Conservation (phyloP, 2,329 filamentous ascomycete species). For the Claviceps lovelessii region DNA sequence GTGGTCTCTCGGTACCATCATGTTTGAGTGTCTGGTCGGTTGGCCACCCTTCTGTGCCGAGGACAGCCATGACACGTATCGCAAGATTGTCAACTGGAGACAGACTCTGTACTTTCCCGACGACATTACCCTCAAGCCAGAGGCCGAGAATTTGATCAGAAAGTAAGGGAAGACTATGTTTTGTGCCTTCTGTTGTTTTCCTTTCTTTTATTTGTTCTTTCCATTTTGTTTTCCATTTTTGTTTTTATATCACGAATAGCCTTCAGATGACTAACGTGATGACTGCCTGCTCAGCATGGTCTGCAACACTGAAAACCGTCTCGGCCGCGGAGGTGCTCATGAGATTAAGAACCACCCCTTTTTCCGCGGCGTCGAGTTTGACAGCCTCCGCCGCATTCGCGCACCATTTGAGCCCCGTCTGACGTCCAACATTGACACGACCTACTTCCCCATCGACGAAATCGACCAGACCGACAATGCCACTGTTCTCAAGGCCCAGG, state of each 20-base stretch:
- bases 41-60: slow-evolving; percentile 99
- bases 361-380: slow-evolving; percentile 94
- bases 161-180: slow-evolving; percentile 94
- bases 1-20: slow-evolving; percentile 98
- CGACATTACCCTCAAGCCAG: slow-evolving; percentile 73
- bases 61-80: slow-evolving; percentile 92
- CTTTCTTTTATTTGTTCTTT: too few species aligned
- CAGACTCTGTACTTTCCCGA: slow-evolving; percentile 93
- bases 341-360: slow-evolving; percentile 92
- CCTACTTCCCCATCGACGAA: slow-evolving; percentile 97
- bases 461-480: slow-evolving; percentile 74
- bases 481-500: slow-evolving; percentile 72
- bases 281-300: slow-evolving; percentile 29
- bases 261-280: too few species aligned
- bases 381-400: slow-evolving; percentile 78
- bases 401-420: slow-evolving; percentile 93
- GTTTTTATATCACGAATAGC: too few species aligned
- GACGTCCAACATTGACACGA: slow-evolving; percentile 85
- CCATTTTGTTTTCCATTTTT: too few species aligned
- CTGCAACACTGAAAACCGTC: slow-evolving; percentile 81
- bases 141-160: slow-evolving; percentile 85
- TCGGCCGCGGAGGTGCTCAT: slow-evolving; percentile 68
- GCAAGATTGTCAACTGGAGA: slow-evolving; percentile 98
- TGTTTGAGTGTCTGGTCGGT: slow-evolving; percentile 97
- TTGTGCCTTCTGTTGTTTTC: too few species aligned